phyloP scores from a whole-genome alignment of 2,329 filamentous ascomycete species.

The Corynespora cassiicola region DNA sequence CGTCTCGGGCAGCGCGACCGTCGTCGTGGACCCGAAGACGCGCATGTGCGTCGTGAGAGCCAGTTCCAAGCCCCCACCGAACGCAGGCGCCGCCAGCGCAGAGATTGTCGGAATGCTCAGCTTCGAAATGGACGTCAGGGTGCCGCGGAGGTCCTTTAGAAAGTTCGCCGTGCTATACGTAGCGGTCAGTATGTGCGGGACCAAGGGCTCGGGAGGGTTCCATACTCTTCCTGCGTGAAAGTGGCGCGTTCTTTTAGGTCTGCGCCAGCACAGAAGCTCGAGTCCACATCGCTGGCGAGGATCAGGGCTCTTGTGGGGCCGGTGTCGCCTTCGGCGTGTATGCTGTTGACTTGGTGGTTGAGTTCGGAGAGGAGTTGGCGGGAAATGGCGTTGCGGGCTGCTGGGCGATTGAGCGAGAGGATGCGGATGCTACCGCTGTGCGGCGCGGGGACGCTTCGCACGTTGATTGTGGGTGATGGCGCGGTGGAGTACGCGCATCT shows the following conservation, averaged over 20 bases:
- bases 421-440: conserved; percentile 85
- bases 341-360: conserved; percentile 72
- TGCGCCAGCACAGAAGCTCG: conserved; percentile 90
- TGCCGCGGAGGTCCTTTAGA: conserved; percentile 75
- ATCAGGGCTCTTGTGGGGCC: conserved; percentile 79
- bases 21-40: conserved; percentile 79
- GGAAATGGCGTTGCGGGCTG: conserved; percentile 90
- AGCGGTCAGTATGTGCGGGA: conserved; percentile 14
- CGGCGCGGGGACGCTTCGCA: conserved; percentile 77
- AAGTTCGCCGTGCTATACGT: conserved; percentile 75
- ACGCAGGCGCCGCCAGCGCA: conserved; percentile 82
- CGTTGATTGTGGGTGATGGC: conserved; percentile 66
- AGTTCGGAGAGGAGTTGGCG: conserved; percentile 75
- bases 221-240: conserved; percentile 80
- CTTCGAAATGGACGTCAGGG: conserved; percentile 73
- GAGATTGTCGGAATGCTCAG: conserved; percentile 91
- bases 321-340: conserved; percentile 65
- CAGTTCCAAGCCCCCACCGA: conserved; percentile 93
- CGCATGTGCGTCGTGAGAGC: conserved; percentile 89
- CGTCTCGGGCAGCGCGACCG: conserved; percentile 87
- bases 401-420: conserved; percentile 83
- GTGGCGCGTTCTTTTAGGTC: conserved; percentile 87
- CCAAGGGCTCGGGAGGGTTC: conserved; percentile 13
- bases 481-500: conserved; percentile 49
- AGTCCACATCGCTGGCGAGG: conserved; percentile 82